These are phyloP conservation scores for Kockovaella imperatae DNA, from an alignment of 768 basidiomycete genomes.

Conservation along the genomic window DNA sequence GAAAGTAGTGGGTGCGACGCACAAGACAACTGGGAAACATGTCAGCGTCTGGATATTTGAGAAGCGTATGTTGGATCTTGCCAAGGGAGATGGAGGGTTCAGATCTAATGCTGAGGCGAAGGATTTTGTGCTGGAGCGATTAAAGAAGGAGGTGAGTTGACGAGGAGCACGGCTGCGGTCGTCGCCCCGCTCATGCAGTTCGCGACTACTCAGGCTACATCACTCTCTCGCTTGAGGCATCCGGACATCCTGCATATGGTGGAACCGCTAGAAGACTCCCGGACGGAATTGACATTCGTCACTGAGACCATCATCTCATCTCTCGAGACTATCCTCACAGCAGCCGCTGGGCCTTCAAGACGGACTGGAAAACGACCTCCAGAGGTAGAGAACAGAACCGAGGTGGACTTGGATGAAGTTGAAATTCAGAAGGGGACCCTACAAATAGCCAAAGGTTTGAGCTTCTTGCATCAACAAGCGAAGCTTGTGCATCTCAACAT, in stretches of 20 bases:
- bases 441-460: constrained; percentile 56
- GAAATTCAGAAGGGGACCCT: constrained; percentile 98
- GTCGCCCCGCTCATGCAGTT: neutral
- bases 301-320: constrained; percentile 84
- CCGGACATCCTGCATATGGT: constrained; percentile 96
- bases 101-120: constrained; percentile 47
- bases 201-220: constrained; percentile 53
- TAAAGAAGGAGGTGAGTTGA: constrained; percentile 70
- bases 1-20: constrained; percentile 76
- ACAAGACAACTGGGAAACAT: constrained; percentile 81
- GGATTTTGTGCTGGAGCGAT: constrained; percentile 69
- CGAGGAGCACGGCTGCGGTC: neutral
- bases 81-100: constrained; percentile 53
- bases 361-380: constrained; percentile 17
- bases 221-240: constrained; percentile 76
- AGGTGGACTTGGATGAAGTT: constrained; percentile 83
- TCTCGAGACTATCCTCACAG: constrained; percentile 49
- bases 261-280: constrained; percentile 88
- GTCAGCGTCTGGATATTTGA: constrained; percentile 91
- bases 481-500: constrained; percentile 87
- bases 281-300: constrained; percentile 81
- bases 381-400: constrained; percentile 46
- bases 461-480: constrained; percentile 85
- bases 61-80: constrained; percentile 64
- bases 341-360: constrained; percentile 4